Percentiles rank a stretch among this genome's conserved stretches.
These are phyloP conservation scores for Vanrija humicola DNA, from an alignment of 1,284 basidiomycete species.

Conservation along the genomic window DNA sequence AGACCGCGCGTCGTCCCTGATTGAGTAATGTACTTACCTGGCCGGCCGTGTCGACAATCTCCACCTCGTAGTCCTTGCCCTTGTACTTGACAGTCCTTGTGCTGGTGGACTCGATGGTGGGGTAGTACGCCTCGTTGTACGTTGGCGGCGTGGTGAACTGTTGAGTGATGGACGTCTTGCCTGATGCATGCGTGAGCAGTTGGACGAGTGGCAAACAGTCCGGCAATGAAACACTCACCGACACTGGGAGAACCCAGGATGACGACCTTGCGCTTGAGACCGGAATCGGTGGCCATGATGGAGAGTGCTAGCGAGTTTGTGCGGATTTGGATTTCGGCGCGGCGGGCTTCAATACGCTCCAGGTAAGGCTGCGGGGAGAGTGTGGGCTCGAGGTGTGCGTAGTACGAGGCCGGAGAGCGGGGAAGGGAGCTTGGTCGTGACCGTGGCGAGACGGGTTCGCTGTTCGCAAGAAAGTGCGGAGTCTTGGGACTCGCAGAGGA, in stretches of 20 bases:
- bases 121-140: conserved; percentile 81
- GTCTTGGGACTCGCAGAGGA: no score
- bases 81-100: conserved; percentile 79
- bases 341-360: no score
- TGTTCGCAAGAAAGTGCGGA: no score
- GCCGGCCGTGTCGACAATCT: conserved; percentile 98
- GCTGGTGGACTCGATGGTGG: conserved; percentile 89
- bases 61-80: conserved; percentile 83
- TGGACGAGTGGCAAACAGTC: background rate
- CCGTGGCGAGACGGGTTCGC: no score
- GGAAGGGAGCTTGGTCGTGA: no score
- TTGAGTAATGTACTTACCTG: conserved; percentile 50
- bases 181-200: conserved; percentile 46
- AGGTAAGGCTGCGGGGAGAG: no score
- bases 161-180: conserved; percentile 72
- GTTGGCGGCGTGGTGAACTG: conserved; percentile 65
- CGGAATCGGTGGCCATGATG: conserved; percentile 14
- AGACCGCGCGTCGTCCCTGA: background rate
- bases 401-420: no score
- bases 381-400: no score
- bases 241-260: conserved; percentile 75
- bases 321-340: no score
- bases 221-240: conserved; percentile 55
- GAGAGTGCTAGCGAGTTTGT: no score
- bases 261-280: conserved; percentile 71